Evolutionary conservation across 2,329 filamentous ascomycete genomes (phyloP), one percentile per base, ranked within the genome.

Genomic region (Diplodia seriata): DNA sequence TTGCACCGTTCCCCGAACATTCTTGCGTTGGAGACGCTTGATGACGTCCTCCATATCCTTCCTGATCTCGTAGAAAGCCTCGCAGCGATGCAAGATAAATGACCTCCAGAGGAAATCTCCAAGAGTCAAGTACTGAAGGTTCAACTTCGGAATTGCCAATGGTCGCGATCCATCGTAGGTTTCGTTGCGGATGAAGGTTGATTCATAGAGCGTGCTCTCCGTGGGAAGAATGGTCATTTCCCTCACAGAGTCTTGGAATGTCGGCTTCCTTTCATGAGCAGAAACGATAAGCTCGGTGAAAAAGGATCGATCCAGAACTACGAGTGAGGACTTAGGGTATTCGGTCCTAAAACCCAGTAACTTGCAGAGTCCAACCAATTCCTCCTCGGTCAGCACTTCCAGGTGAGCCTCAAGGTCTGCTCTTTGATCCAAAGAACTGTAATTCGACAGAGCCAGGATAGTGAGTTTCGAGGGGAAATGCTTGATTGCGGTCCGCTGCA

Each of bases 71-170:
- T 96, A 98, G 77, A 98, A 97, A 0, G 94, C 87, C 78, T 99
- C 95, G 68, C 90, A 91, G 50, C 94, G 89, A 76, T 97, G 95
- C 9, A 99, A 83, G 15, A 96, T 85, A 74, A 98, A 90, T 0
- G 94, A 93, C 70, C 96, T 88, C 93, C 94, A 99, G n/a, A 99
- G 81, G 73, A 99, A 99, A 78, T 99, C 95, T 2, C 93, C 93
- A 62, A 97, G 88, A 2, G 94, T 97, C 15, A 99, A 84, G 78
- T 99, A 99, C 76, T 99, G 95, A 33, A 99, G 83, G 73, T 97
- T 99, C 55, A 98, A 81, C 77, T 99, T 99, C 2, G 95, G 95
- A 53, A 99, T 88, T 2, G 95, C 92, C 68, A 99, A 84, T 5
- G 95, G 94, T 57, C 88, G 88, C 29, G 92, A 93, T 31, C 94